A percentile compares a stretch with the other conserved stretches of the same genome.
Evolutionary conservation across 768 basidiomycete species (phyloP).

Genomic region (Hygrophoropsis aurantiaca): DNA sequence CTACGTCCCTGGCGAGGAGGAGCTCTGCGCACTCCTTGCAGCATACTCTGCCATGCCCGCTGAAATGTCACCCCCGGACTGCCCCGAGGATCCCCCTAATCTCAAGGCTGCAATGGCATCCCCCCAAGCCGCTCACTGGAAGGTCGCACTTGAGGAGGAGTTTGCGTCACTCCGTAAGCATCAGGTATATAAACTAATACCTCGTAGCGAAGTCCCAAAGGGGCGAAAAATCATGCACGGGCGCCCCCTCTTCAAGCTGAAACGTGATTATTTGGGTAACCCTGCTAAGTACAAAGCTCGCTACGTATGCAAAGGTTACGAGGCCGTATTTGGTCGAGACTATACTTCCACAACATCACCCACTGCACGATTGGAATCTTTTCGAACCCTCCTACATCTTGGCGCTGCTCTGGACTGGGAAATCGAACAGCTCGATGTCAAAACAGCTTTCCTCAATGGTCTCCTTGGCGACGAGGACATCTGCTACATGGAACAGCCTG

Average conservation of each 20-base stretch:
- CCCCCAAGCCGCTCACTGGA: slow-evolving; percentile 18
- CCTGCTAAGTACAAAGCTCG: slow-evolving; percentile 34
- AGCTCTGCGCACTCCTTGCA: neutral
- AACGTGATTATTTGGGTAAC: slow-evolving; percentile 13
- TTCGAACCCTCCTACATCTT: slow-evolving; percentile 35
- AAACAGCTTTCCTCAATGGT: slow-evolving; percentile 40
- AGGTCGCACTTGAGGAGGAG: slow-evolving; percentile 19
- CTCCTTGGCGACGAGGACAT: slow-evolving; percentile 26
- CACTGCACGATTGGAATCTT: slow-evolving; percentile 38
- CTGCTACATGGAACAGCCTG: slow-evolving; percentile 35
- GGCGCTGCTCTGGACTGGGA: slow-evolving; percentile 35
- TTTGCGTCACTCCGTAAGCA: slow-evolving; percentile 10
- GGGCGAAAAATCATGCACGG: slow-evolving; percentile 20
- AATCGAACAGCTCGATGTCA: slow-evolving; percentile 39
- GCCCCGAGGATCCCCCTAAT: slow-evolving; percentile 15
- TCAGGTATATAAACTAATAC: slow-evolving; percentile 19
- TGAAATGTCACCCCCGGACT: slow-evolving; percentile 6
- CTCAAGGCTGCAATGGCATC: slow-evolving; percentile 17
- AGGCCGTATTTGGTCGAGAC: slow-evolving; percentile 41
- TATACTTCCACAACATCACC: slow-evolving; percentile 43
- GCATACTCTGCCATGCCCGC: too few species aligned
- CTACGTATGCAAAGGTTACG: slow-evolving; percentile 42
- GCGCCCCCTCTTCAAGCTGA: slow-evolving; percentile 27
- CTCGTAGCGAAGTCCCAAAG: slow-evolving; percentile 13
- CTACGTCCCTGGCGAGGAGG: slow-evolving; percentile 4